Percentiles rank a stretch among this genome's conserved stretches.
Evolutionary conservation across 1,139 yeast genomes (phyloP).

Genomic region (Diutina neorugosa): DNA sequence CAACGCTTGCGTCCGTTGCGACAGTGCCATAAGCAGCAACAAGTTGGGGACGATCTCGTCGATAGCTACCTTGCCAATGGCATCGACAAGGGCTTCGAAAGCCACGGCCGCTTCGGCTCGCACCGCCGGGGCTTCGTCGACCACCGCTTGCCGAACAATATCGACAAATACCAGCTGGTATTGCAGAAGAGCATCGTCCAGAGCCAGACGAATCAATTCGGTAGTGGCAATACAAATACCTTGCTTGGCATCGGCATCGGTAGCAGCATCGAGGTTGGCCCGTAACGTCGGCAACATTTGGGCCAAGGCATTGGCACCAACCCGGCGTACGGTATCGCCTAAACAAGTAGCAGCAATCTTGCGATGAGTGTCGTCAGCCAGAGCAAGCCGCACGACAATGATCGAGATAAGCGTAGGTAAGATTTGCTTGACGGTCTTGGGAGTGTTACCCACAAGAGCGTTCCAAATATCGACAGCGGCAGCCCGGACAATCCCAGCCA

Average conservation of each 20-base stretch:
- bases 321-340: constrained; percentile 92
- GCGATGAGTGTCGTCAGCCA: constrained; percentile 67
- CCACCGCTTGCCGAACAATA: constrained; percentile 68
- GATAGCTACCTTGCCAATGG: constrained; percentile 74
- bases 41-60: constrained; percentile 84
- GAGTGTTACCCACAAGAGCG: constrained; percentile 90
- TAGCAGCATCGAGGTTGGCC: neutral
- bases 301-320: constrained; percentile 79
- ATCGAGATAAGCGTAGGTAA: constrained; percentile 72
- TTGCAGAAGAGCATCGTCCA: constrained; percentile 45
- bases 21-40: constrained; percentile 54
- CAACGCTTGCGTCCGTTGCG: constrained; percentile 47
- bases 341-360: constrained; percentile 86
- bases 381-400: constrained; percentile 74
- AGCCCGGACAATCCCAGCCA: constrained; percentile 74
- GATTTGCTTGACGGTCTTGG: constrained; percentile 89
- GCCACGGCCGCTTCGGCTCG: constrained; percentile 89
- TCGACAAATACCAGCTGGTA: constrained; percentile 61
- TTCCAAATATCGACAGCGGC: constrained; percentile 97
- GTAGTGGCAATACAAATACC: constrained; percentile 93
- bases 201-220: constrained; percentile 72
- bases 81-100: constrained; percentile 74
- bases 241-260: constrained; percentile 73
- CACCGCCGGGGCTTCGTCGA: constrained; percentile 61
- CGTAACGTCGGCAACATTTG: constrained; percentile 75